A percentile compares a stretch with the other conserved stretches of the same genome.
These are phyloP conservation scores for Erythrophleum fordii DNA, from an alignment of 306 rosid species.

Conservation along the genomic window DNA sequence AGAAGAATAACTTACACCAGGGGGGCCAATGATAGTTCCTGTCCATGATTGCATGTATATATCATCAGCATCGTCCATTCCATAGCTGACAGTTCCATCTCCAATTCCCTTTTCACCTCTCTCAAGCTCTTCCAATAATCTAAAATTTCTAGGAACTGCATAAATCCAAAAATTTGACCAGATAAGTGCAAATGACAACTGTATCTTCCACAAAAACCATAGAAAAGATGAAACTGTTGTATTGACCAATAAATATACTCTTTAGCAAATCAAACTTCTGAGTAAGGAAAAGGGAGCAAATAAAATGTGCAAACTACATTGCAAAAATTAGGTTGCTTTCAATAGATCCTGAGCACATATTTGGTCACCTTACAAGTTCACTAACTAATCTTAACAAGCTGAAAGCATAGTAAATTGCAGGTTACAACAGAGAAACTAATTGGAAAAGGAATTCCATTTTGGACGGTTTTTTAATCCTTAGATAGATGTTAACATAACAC, in stretches of 20 bases:
- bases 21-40: constrained; percentile 95
- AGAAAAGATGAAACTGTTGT: not conserved
- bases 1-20: constrained; percentile 62
- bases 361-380: not conserved
- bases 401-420: not conserved
- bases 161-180: not conserved
- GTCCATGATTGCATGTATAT: constrained; percentile 95
- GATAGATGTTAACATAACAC: not conserved
- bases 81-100: constrained; percentile 98
- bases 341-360: not conserved
- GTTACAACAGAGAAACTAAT: not conserved
- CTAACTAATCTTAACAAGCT: not conserved
- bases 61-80: constrained; percentile 99
- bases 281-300: not conserved
- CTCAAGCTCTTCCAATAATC: constrained; percentile 97
- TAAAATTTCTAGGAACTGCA: constrained; percentile 83
- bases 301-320: not conserved
- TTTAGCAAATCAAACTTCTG: not conserved
- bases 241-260: not conserved
- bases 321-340: not conserved
- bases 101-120: constrained; percentile 99
- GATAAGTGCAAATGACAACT: not conserved
- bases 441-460: not conserved
- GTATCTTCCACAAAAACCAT: not conserved
- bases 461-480: not conserved